Base-by-base conservation (phyloP, 768 basidiomycete species). In the Galerina sulciceps region DNA sequence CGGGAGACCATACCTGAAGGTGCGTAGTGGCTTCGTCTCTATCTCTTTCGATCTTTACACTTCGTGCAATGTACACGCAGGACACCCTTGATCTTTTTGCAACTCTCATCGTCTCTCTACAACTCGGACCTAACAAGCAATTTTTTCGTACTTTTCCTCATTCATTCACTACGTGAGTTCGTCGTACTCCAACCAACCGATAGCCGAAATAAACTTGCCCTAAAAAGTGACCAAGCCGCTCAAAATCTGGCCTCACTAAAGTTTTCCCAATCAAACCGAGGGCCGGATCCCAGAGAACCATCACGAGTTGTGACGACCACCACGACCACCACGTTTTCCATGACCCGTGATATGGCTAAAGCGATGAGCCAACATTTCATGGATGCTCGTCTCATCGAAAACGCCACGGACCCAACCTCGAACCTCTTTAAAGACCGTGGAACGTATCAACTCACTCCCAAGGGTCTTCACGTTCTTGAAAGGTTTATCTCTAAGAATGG, bases 401-500 rank as follows among this genome's bases (percentile, higher is more conserved):
- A 98, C 71, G 96, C 94, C 14, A 86, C 93, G 15, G 97, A 99
- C 76, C 90, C 90, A 35, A 81, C 83, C 20, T 90, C 91, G 14
- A 89, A 90, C 66, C 83, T 92, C 40, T 99, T 99, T 89, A 98
- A 98, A 78, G 97, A 99, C 67, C 90, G 97, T 53, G 96, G 96
- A 59, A 90, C 98, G 58, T 99, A 95, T 76, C 85, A 89, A 69
- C 84, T 97, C 70, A 99, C 97, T 11, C 93, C 97, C 14, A 99
- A 99, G 78, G 97, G 97, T 52, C 88, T 99, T 51, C 97, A 99
- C 69, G 93, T 99, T 67, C 88, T 99, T 63, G 97, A 99, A 71
- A 89, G 97, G n/a, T 99, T 99, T 82, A 97, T 99, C 80, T 91
- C 90, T 74, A 98, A 96, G 83, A 99, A 99, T 73, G 97, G 97